A percentile compares a stretch with the other conserved stretches of the same genome.
These are phyloP conservation scores for Chlorella sp. DNA, from an alignment of 139 green algal genomes.

Conservation along the genomic window DNA sequence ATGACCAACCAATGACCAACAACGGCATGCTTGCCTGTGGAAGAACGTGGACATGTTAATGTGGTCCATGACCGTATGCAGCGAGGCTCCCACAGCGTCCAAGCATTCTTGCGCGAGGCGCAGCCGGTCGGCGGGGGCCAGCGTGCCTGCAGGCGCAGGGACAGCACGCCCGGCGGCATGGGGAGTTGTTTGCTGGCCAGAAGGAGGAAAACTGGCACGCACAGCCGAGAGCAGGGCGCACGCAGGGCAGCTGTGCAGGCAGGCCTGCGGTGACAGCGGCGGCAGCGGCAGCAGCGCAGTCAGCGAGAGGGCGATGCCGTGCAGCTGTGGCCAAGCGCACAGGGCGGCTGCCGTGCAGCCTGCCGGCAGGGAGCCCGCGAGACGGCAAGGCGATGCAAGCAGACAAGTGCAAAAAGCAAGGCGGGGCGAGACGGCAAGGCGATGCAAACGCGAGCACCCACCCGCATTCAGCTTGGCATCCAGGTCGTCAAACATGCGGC, in stretches of 20 bases:
- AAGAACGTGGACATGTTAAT: constrained; percentile 40
- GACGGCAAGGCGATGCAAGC: background rate
- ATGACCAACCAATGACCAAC: no score
- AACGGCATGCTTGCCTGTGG: no score
- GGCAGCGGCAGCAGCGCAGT: background rate
- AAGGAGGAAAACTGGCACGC: no score
- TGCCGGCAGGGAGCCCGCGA: background rate
- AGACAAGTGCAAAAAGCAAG: background rate
- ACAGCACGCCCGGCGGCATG: background rate
- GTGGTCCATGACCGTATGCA: background rate
- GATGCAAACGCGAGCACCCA: background rate
- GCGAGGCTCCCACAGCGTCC: background rate
- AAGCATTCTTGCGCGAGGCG: background rate
- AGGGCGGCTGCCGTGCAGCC: background rate
- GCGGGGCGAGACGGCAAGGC: background rate
- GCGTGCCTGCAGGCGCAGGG: background rate
- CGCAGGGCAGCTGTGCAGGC: no score
- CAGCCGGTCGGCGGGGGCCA: background rate
- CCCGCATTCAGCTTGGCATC: background rate
- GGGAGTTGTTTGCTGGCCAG: no score
- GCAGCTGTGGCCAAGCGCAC: background rate
- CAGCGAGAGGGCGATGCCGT: background rate
- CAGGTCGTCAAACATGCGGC: constrained; percentile 11
- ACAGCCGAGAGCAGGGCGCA: no score
- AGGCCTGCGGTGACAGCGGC: no score